Base-by-base conservation (phyloP, 192 early-diverging fungal species). In the Mortierella claussenii region DNA sequence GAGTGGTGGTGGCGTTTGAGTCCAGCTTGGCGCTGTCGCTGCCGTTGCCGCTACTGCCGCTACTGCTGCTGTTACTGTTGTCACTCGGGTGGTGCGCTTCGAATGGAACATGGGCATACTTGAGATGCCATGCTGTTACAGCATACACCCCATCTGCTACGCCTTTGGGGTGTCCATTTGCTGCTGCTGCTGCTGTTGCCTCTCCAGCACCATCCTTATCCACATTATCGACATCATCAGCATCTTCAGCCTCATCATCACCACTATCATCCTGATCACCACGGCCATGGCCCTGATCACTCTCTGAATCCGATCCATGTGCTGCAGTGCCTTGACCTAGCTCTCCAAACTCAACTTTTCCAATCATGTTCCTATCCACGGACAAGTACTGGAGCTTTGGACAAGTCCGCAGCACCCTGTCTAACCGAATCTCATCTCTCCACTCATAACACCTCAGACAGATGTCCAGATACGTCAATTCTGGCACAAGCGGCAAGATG, bases 381-480 rank as follows among this genome's bases (percentile, higher is more conserved):
- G 57, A 69, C 18, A 69, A 24, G 43, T 69, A 69, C 34, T 58
- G 23, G n/a, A 69, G n/a, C 15, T 69, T 69, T 18, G 57, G 67
- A 55, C 67, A 69, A 20, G 57, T 45, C 32, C 42, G 52, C 44
- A 69, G 42, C 15, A 69, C 42, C 26, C 47, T 60, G 11, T 69
- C 67, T 33, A 60, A 36, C 18, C 45, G 57, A 27, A 69, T 58
- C 42, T 60, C 67, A 43, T 69, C 67, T 50, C 51, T 51, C 67
- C 56, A 54, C 24, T 60, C 63, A 36, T 65, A 56, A 20, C 63
- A 54, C 9, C 57, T 33, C 26, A 60, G 18, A 4, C 27, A 46
- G 40, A 69, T 69, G 36, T 69, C 57, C 51, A 61, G 23, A 26
- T 34, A 60, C 31, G 21, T 46, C 15, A 61, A 36, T 45, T 69